These are phyloP conservation scores for Microascus cirrosus DNA, from an alignment of 2,329 filamentous ascomycete species.

Conservation along the genomic window DNA sequence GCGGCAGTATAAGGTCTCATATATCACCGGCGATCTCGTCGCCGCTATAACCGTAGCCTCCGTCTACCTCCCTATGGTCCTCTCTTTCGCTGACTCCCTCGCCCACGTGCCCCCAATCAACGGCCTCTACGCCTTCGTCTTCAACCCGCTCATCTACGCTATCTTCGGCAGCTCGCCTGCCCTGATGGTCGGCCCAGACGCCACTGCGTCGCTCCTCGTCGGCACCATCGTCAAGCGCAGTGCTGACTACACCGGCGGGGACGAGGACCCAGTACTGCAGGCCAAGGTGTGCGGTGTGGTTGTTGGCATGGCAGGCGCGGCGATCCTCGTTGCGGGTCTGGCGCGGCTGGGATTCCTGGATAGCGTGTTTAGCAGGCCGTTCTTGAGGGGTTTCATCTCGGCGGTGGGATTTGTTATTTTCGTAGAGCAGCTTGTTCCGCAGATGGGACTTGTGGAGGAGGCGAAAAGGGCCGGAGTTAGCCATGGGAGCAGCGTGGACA, in stretches of 20 bases:
- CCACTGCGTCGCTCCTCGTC: constrained; percentile 81
- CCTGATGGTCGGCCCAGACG: constrained; percentile 91
- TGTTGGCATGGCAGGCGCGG: constrained; percentile 75
- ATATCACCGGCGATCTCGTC: constrained; percentile 74
- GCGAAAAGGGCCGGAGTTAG: constrained; percentile 56
- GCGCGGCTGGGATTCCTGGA: constrained; percentile 85
- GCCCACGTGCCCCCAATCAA: constrained; percentile 89
- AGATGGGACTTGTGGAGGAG: constrained; percentile 62
- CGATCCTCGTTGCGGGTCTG: constrained; percentile 78
- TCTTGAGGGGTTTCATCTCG: constrained; percentile 90
- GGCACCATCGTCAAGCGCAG: constrained; percentile 75
- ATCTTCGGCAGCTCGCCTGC: constrained; percentile 83
- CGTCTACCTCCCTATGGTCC: constrained; percentile 94
- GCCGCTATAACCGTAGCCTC: constrained; percentile 94
- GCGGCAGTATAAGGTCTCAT: constrained; percentile 70
- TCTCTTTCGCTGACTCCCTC: constrained; percentile 86
- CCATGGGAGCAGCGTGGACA: constrained; percentile 80
- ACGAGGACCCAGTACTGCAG: constrained; percentile 56
- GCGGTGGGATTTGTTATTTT: constrained; percentile 95
- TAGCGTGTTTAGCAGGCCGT: constrained; percentile 85
- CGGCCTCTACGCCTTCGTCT: constrained; percentile 86
- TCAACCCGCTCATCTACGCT: constrained; percentile 86
- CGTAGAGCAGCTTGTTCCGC: constrained; percentile 86
- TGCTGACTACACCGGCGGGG: constrained; percentile 56
- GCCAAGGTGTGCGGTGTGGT: constrained; percentile 80